phyloP scores from a whole-genome alignment of 257 asterid genomes.

The Ilex asprella region DNA sequence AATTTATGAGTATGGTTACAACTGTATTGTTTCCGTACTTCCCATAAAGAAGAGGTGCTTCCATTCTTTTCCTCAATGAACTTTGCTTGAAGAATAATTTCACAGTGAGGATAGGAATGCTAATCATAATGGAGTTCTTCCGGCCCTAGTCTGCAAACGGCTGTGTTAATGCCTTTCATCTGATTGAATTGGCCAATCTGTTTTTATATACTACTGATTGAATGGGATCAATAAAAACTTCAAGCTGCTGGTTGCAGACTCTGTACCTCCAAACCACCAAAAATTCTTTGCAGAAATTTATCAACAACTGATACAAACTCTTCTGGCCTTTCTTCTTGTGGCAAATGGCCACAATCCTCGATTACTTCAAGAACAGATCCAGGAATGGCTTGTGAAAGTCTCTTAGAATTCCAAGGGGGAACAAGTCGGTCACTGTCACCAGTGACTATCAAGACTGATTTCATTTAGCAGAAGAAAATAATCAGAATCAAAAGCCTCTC shows the following conservation, averaged over 20 bases:
- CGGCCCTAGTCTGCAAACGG: neutral
- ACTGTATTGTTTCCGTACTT: too few relatives aligned
- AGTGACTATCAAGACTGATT: constrained; percentile 71
- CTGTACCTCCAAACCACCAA: constrained; percentile 43
- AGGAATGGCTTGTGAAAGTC: constrained; percentile 74
- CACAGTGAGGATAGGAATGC: neutral
- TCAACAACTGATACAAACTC: constrained; percentile 70
- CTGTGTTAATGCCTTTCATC: neutral
- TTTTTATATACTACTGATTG: neutral
- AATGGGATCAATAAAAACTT: constrained; percentile 15
- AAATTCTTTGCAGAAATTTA: constrained; percentile 44
- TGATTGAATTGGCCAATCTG: neutral
- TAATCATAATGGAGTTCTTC: neutral
- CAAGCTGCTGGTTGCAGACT: constrained; percentile 43
- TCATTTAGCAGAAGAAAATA: constrained; percentile 11
- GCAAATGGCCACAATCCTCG: constrained; percentile 90
- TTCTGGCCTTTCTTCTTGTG: constrained; percentile 83
- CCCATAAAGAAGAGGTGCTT: neutral
- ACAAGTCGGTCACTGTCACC: constrained; percentile 93
- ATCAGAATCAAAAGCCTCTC: constrained; percentile 9
- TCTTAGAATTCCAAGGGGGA: constrained; percentile 80
- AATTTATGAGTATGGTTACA: too few relatives aligned
- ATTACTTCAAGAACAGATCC: constrained; percentile 64
- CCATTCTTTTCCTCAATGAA: neutral
- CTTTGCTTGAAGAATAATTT: neutral